Evolutionary conservation across 371 early-diverging fungal genomes (phyloP).

Genomic region (Apophysomyces elegans): DNA sequence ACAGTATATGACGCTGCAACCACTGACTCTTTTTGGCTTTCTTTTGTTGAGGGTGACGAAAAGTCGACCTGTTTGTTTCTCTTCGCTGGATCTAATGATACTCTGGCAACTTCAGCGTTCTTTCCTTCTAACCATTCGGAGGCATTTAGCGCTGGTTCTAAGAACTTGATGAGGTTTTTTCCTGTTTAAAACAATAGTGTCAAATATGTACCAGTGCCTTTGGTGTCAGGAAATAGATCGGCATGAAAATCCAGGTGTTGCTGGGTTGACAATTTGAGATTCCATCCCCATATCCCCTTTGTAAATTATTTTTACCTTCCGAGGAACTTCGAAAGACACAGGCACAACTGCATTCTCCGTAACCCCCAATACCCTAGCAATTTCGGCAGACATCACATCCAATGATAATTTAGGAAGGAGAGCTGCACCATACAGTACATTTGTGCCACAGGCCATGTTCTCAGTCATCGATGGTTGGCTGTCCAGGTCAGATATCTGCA

Average conservation of each 20-base stretch:
- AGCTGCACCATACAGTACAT: conserved; percentile 57
- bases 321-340: conserved; percentile 67
- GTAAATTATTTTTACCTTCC: conserved; percentile 45
- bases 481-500: conserved; percentile 54
- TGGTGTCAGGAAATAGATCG: conserved; percentile 82
- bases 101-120: conserved; percentile 49
- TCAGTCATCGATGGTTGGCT: conserved; percentile 50
- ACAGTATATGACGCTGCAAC: background rate
- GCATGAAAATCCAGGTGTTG: conserved; percentile 77
- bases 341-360: conserved; percentile 65
- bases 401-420: conserved; percentile 73
- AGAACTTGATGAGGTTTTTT: background rate
- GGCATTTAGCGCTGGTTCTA: conserved; percentile 53
- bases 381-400: conserved; percentile 80
- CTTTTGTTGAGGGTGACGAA: background rate
- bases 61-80: background rate
- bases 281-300: background rate
- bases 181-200: background rate
- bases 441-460: conserved; percentile 52
- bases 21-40: background rate
- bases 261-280: conserved; percentile 25
- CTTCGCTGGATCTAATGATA: conserved; percentile 65
- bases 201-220: conserved; percentile 39
- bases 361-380: conserved; percentile 66
- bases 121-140: conserved; percentile 66